Evolutionary conservation across 2,329 filamentous ascomycete species (phyloP), one percentile per base, ranked within the genome.

Genomic region (Alternaria triticimaculans): DNA sequence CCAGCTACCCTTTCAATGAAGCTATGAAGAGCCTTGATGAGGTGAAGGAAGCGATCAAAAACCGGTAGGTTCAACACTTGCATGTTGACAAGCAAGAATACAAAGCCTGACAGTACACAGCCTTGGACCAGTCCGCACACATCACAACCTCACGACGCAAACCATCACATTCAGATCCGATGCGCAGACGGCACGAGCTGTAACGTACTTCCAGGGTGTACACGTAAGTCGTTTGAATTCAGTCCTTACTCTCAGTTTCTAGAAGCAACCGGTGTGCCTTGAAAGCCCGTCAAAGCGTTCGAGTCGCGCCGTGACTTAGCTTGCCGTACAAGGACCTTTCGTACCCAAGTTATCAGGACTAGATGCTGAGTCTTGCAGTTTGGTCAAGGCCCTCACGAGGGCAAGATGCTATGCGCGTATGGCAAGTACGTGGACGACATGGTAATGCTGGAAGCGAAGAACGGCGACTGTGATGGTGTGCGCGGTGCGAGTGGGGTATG

Each of bases 131-230:
- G 76, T 83, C 14, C 74, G 71, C 5, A 82, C 81, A 6, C 81
- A 83, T 55, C 82, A 84, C 65, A 77, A 73, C 18, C 75, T 84
- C 5, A 83, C 81, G 4, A 83, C 82, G 2, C 81, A 83, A 59
- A 76, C 68, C 3, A 81, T 83, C 54, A 63, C 61, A 23, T 76
- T 83, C 60, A 18, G 57, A 26, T 51, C 67, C 2, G 67, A 71
- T 49, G 72, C 72, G 49, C 76, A 74, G 54, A 71, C 69, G 6
- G 82, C 81, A 8, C 68, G 69, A 12, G 75, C 78, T 1, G 74
- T 72, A 2, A 83, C 82, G 0, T 81, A 83, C 58, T 84, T 83
- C 60, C 78, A 79, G 3, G 81, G 78, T 9, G 73, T 77, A 4
- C 82, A 83, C 67, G 60, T 63, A 50, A 59, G 60, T 55, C 11